A percentile compares a stretch with the other conserved stretches of the same genome.
Conservation (phyloP, 306 rosid genomes). For the Albizia julibrissin region DNA sequence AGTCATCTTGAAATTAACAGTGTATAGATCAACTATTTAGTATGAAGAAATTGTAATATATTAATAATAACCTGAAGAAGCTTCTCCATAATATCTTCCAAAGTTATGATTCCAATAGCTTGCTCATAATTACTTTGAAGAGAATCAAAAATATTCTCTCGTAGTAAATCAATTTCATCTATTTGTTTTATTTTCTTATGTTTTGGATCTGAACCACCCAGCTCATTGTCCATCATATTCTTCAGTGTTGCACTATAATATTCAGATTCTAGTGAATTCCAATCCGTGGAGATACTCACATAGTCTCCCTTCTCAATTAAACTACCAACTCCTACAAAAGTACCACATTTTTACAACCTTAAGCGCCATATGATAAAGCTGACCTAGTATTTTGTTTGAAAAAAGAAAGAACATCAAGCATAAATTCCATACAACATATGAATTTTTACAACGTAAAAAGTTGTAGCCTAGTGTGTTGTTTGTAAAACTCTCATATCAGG, state of each 20-base stretch:
- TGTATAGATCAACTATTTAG: background rate
- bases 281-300: background rate
- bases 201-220: background rate
- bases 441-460: background rate
- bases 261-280: slow-evolving; percentile 35
- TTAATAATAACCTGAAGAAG: slow-evolving; percentile 54
- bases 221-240: slow-evolving; percentile 35
- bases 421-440: background rate
- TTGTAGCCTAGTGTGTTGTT: too few relatives aligned
- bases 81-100: slow-evolving; percentile 87
- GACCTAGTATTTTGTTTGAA: background rate
- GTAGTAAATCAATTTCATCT: background rate
- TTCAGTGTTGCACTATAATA: slow-evolving; percentile 41
- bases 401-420: background rate
- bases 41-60: background rate
- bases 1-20: slow-evolving; percentile 8
- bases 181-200: slow-evolving; percentile 26
- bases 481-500: too few relatives aligned
- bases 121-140: slow-evolving; percentile 37
- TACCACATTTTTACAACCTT: background rate
- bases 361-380: background rate
- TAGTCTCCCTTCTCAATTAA: background rate
- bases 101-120: slow-evolving; percentile 69
- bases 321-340: background rate
- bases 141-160: background rate